A percentile compares a stretch with the other conserved stretches of the same genome.
Conservation (phyloP, 177 flowering plant species). For the Vitis hybrid region DNA sequence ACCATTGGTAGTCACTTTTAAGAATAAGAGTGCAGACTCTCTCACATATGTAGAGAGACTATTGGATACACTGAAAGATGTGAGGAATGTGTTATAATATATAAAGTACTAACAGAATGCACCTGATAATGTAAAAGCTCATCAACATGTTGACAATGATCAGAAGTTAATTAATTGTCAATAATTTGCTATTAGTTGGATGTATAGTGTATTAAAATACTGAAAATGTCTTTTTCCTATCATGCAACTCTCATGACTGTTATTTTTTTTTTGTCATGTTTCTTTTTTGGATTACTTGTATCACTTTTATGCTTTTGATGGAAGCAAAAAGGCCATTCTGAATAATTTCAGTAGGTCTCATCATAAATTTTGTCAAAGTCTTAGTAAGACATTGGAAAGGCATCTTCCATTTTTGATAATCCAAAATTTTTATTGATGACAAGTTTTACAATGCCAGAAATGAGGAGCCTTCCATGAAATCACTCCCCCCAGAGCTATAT, state of each 20-base stretch:
- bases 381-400: no score
- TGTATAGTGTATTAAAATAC: neutral
- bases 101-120: neutral
- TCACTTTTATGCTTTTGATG: neutral
- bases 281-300: neutral
- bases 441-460: no score
- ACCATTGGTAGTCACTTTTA: no score
- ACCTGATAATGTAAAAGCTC: neutral
- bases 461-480: no score
- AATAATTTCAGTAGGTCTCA: no score
- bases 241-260: neutral
- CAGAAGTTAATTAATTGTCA: neutral
- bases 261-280: neutral
- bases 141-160: neutral
- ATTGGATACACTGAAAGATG: no score
- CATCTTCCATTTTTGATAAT: no score
- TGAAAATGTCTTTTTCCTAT: neutral
- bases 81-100: neutral
- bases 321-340: neutral
- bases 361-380: no score
- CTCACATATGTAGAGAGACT: no score
- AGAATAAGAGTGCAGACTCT: no score
- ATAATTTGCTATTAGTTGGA: neutral
- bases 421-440: no score
- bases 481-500: no score